A percentile compares a stretch with the other conserved stretches of the same genome.
Conservation (phyloP, 345 rosid species). For the Combretum micranthum region DNA sequence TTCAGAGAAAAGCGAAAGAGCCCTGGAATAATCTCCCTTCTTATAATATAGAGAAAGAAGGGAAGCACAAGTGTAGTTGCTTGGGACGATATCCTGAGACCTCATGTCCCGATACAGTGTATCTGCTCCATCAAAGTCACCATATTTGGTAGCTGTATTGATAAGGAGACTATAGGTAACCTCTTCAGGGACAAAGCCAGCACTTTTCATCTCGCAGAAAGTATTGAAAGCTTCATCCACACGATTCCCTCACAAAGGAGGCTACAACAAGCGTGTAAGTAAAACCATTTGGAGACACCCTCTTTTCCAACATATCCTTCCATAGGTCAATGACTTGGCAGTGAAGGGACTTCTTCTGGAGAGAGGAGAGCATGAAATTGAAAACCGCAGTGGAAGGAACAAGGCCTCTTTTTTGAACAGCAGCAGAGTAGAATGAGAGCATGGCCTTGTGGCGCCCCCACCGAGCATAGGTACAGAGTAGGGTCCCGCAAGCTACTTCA, state of each 20-base stretch:
- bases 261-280: constrained; percentile 69
- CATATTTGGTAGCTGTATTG: constrained; percentile 36
- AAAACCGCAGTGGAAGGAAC: constrained; percentile 55
- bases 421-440: constrained; percentile 73
- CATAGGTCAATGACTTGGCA: constrained; percentile 59
- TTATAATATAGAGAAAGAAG: constrained; percentile 77
- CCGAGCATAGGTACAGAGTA: constrained; percentile 88
- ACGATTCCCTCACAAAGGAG: constrained; percentile 56
- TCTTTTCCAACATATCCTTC: constrained; percentile 53
- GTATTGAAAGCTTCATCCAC: constrained; percentile 49
- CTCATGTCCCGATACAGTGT: constrained; percentile 68
- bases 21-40: constrained; percentile 65
- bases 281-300: constrained; percentile 53
- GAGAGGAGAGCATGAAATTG: constrained; percentile 86
- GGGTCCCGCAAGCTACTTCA: constrained; percentile 88
- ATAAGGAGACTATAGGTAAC: constrained; percentile 72
- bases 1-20: constrained; percentile 75
- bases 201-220: constrained; percentile 63
- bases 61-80: constrained; percentile 90
- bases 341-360: constrained; percentile 82
- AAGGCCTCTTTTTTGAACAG: constrained; percentile 59
- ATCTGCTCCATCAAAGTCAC: constrained; percentile 53
- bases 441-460: constrained; percentile 88
- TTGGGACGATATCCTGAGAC: constrained; percentile 56
- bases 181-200: constrained; percentile 72